These are phyloP conservation scores for Suhomyces faveliae DNA, from an alignment of 805 yeast species.

Conservation along the genomic window DNA sequence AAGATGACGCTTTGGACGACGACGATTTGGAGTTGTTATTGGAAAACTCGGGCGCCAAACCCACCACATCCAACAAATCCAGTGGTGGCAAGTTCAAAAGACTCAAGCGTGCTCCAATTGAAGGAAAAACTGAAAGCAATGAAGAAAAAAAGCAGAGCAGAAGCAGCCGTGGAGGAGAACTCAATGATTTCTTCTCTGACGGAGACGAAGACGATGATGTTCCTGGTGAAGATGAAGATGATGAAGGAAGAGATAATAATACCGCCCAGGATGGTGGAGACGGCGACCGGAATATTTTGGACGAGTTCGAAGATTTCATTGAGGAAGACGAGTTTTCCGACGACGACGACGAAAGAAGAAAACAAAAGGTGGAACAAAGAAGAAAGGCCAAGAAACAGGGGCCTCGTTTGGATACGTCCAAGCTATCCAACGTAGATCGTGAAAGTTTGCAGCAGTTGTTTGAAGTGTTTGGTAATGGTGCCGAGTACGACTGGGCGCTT, in stretches of 20 bases:
- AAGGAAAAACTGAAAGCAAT: constrained; percentile 24
- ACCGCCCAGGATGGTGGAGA: constrained; percentile 24
- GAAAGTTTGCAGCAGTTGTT: constrained; percentile 90
- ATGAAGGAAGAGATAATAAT: constrained; percentile 24
- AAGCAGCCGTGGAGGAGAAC: constrained; percentile 44
- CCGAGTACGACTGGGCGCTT: constrained; percentile 96
- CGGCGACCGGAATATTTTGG: constrained; percentile 46
- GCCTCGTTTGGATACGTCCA: constrained; percentile 54
- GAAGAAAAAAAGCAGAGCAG: constrained; percentile 23
- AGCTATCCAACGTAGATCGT: constrained; percentile 68
- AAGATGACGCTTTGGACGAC: constrained; percentile 75
- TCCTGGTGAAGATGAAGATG: constrained; percentile 29
- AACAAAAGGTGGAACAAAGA: constrained; percentile 29
- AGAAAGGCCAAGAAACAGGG: constrained; percentile 33
- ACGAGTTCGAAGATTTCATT: constrained; percentile 94
- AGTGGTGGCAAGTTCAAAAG: constrained; percentile 64
- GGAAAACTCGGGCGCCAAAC: constrained; percentile 83
- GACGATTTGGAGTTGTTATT: constrained; percentile 90
- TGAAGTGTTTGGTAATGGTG: constrained; percentile 96
- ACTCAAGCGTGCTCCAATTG: constrained; percentile 64
- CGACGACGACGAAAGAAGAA: constrained; percentile 55
- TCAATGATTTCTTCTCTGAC: constrained; percentile 72
- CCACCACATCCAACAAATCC: constrained; percentile 27
- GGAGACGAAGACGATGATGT: constrained; percentile 28
- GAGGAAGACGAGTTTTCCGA: constrained; percentile 96